Percentiles rank a stretch among this genome's conserved stretches.
Evolutionary conservation across 2,329 filamentous ascomycete genomes (phyloP).

Genomic region (Penicillium sp.): DNA sequence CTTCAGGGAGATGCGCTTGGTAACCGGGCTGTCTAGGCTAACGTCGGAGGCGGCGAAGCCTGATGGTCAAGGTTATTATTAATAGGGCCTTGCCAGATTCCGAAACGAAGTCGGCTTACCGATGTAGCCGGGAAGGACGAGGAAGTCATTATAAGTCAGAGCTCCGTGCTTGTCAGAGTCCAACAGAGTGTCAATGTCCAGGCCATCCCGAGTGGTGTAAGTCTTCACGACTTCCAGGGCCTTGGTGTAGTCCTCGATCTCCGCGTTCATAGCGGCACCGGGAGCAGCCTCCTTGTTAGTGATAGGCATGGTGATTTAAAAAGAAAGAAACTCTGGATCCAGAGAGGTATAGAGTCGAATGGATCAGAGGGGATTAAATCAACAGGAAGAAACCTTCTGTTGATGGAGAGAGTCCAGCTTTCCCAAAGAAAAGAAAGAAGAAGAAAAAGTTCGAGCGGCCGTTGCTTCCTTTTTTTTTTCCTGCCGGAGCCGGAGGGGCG

Average conservation of each 20-base stretch:
- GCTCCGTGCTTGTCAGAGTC: constrained; percentile 91
- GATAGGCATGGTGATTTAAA: constrained; percentile 67
- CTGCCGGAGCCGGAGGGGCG: constrained; percentile 12
- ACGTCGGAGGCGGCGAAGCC: constrained; percentile 92
- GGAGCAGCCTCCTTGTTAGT: constrained; percentile 65
- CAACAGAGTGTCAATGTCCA: constrained; percentile 83
- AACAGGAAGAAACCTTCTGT: constrained; percentile 54
- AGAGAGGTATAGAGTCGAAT: constrained; percentile 28
- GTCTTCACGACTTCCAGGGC: constrained; percentile 81
- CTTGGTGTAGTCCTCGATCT: constrained; percentile 72
- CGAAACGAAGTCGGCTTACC: constrained; percentile 52
- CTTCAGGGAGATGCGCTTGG: constrained; percentile 94
- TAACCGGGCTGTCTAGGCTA: constrained; percentile 84
- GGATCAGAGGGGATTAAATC: constrained; percentile 39
- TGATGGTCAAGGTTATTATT: constrained; percentile 34
- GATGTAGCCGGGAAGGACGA: constrained; percentile 95
- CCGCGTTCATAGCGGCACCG: constrained; percentile 52
- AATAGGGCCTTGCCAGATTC: constrained; percentile 25
- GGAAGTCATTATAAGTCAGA: constrained; percentile 98
- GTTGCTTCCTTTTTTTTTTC: constrained; percentile 35
- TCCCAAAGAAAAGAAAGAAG: constrained; percentile 59
- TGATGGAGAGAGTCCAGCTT: constrained; percentile 65
- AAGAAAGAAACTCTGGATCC: constrained; percentile 35
- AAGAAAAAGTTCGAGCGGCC: constrained; percentile 40
- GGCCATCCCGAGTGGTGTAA: constrained; percentile 81